Conservation (phyloP, 2,329 filamentous ascomycete species). For the Phyllachora maydis region DNA sequence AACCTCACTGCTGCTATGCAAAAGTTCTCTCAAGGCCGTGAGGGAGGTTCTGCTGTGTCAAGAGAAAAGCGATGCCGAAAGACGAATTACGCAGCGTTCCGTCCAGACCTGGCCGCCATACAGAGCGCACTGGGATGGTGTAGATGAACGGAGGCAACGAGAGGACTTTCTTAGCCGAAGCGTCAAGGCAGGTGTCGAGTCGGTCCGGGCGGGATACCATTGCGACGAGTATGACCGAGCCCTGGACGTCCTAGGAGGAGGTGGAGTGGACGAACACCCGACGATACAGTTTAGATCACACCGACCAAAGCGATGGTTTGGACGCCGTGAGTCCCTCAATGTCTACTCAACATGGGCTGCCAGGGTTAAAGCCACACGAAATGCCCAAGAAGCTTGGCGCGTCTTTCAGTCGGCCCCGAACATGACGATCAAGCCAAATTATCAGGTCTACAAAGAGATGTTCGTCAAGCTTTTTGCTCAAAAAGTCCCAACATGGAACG, state of each 20-base stretch:
- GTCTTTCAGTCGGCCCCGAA: slow-evolving; percentile 18
- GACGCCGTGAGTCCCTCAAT: slow-evolving; percentile 10
- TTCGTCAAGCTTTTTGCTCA: slow-evolving; percentile 30
- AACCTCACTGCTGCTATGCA: no score
- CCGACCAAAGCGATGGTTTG: slow-evolving; percentile 11
- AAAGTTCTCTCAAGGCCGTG: no score
- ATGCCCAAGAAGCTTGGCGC: slow-evolving; percentile 39
- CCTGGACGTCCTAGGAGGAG: slow-evolving; percentile 30
- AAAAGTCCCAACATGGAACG: no score
- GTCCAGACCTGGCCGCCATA: slow-evolving; percentile 39
- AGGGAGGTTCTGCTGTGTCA: no score
- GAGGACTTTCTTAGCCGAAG: slow-evolving; percentile 33
- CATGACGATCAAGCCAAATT: slow-evolving; percentile 13
- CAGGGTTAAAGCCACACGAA: slow-evolving; percentile 34
- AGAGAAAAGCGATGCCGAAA: no score
- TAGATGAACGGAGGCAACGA: slow-evolving; percentile 29
- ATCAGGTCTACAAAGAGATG: slow-evolving; percentile 34
- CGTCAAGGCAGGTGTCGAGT: slow-evolving; percentile 28
- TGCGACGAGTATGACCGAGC: slow-evolving; percentile 23
- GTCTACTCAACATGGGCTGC: slow-evolving; percentile 27
- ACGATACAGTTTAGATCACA: slow-evolving; percentile 32
- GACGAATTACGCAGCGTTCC: slow-evolving; percentile 23
- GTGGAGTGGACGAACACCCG: slow-evolving; percentile 25
- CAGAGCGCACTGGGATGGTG: slow-evolving; percentile 31
- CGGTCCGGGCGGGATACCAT: slow-evolving; percentile 34